Percentiles rank a stretch among this genome's conserved stretches.
phyloP scores from a whole-genome alignment of 2,329 filamentous ascomycete species.

The Ophiostoma ips region DNA sequence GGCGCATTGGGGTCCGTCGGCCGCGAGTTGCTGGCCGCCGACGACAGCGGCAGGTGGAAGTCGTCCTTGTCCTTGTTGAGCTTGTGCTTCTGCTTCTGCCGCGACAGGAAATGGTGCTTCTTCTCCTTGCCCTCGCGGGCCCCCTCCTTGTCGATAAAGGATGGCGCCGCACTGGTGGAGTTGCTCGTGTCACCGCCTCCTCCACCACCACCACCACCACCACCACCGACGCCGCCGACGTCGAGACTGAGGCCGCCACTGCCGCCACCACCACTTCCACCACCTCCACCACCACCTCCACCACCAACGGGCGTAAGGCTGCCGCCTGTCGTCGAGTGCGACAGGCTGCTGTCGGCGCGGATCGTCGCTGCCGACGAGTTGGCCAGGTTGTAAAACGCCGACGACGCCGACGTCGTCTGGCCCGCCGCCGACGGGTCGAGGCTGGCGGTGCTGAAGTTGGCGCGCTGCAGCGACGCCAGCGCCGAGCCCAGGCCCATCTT shows the following conservation, averaged over 20 bases:
- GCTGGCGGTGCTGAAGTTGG: constrained; percentile 58
- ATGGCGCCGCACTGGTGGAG: not conserved
- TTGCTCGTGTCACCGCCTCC: not conserved
- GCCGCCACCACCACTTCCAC: not conserved
- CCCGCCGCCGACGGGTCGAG: constrained; percentile 40
- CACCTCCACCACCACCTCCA: not conserved
- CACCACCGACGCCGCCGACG: not conserved
- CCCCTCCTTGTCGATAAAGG: not conserved
- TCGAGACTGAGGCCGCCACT: no score
- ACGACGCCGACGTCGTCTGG: not conserved
- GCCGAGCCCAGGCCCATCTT: constrained; percentile 56
- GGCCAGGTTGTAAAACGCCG: constrained; percentile 55
- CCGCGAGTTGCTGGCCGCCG: constrained; percentile 61
- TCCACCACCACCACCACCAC: not conserved
- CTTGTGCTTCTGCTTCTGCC: constrained; percentile 55
- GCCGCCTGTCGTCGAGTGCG: not conserved
- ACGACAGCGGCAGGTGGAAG: constrained; percentile 57
- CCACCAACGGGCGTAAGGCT: not conserved
- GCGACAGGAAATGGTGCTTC: constrained; percentile 65
- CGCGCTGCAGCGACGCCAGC: constrained; percentile 49
- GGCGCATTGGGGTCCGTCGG: constrained; percentile 63
- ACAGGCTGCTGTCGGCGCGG: constrained; percentile 36
- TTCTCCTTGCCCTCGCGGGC: constrained; percentile 56
- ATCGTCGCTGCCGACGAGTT: constrained; percentile 69
- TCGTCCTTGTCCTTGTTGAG: constrained; percentile 58